Conservation (phyloP, 2,329 filamentous ascomycete genomes). For the Neonectria sp. region DNA sequence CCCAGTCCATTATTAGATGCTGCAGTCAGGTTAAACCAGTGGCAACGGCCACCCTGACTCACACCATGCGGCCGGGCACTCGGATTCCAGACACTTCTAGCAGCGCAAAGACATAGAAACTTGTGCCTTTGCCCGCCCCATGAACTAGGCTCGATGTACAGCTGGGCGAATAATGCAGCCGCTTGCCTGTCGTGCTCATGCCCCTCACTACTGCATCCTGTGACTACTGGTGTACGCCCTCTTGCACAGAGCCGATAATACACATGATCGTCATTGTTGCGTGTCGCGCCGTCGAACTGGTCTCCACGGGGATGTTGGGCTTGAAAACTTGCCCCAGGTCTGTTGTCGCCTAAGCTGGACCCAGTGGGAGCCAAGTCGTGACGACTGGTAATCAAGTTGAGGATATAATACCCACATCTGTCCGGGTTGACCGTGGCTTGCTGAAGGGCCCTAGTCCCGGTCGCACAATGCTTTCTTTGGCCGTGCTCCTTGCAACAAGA, state of each 20-base stretch:
- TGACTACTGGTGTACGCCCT: background rate
- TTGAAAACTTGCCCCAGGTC: background rate
- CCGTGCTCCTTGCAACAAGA: slow-evolving; percentile 1
- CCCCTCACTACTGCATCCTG: slow-evolving; percentile 11
- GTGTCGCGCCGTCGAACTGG: background rate
- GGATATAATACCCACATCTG: slow-evolving; percentile 12
- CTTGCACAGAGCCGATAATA: background rate
- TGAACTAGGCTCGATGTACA: background rate
- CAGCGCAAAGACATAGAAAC: slow-evolving; percentile 1
- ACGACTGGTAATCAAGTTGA: slow-evolving; percentile 11
- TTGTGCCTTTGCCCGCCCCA: slow-evolving; percentile 6
- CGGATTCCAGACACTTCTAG: slow-evolving; percentile 20
- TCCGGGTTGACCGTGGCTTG: slow-evolving; percentile 1
- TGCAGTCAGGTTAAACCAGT: slow-evolving; percentile 16
- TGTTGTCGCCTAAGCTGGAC: slow-evolving; percentile 19
- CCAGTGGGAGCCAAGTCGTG: slow-evolving; percentile 10
- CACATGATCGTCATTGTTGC: background rate
- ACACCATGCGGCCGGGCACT: slow-evolving; percentile 5
- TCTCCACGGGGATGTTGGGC: slow-evolving; percentile 14
- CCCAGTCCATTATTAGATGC: background rate
- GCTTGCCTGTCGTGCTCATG: background rate
- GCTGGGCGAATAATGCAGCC: slow-evolving; percentile 24
- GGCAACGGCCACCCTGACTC: slow-evolving; percentile 24
- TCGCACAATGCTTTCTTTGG: slow-evolving; percentile 3
- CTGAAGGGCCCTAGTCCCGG: slow-evolving; percentile 14